phyloP scores from a whole-genome alignment of 2,329 filamentous ascomycete species.

The Trichophyton simii region DNA sequence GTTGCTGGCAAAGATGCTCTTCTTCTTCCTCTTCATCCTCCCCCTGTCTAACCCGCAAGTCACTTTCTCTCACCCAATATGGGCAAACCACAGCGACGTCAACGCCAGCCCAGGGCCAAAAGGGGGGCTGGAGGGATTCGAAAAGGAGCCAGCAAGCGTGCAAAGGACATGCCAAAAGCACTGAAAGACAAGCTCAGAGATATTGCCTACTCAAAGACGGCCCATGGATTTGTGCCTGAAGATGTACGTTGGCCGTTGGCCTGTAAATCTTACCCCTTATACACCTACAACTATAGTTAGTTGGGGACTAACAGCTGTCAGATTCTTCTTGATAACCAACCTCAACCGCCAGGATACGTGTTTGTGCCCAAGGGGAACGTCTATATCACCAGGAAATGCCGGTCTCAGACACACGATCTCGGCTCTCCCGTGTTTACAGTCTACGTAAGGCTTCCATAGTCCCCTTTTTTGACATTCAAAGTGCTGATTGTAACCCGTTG shows the following conservation, averaged over 20 bases:
- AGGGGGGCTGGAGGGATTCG: neutral
- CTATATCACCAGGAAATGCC: constrained; percentile 34
- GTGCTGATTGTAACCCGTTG: neutral
- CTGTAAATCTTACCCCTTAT: neutral
- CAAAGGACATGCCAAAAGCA: neutral
- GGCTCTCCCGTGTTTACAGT: constrained; percentile 24
- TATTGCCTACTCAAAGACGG: neutral
- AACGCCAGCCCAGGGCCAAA: neutral
- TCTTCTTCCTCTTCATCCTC: neutral
- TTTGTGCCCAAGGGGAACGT: constrained; percentile 33
- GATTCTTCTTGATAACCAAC: constrained; percentile 22
- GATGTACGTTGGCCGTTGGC: neutral
- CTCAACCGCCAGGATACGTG: constrained; percentile 23
- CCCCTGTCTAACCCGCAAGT: neutral
- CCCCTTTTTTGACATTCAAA: neutral
- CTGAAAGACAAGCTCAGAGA: neutral
- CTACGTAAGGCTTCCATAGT: constrained; percentile 21
- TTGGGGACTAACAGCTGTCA: constrained; percentile 8
- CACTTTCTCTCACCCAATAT: neutral
- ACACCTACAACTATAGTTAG: no score
- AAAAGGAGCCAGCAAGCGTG: neutral
- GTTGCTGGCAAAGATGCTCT: no score
- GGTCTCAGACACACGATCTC: constrained; percentile 24
- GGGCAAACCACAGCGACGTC: neutral
- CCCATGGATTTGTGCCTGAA: neutral